Base-by-base conservation (phyloP, 495 filamentous ascomycete genomes). In the Penicillium arizonense region DNA sequence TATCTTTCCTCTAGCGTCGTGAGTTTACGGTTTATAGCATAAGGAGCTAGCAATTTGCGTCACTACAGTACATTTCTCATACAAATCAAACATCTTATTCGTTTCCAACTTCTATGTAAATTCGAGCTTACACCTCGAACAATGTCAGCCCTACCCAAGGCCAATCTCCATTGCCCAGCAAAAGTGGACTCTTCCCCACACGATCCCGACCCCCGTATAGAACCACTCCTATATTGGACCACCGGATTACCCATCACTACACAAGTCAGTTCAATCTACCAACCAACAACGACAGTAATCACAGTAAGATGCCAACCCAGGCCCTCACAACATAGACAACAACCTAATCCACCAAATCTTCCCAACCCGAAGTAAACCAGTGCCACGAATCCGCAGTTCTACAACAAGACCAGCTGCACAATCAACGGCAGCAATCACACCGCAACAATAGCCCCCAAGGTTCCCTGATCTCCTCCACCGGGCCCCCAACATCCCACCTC, bases 371-470 rank as follows among this genome's bases (percentile, higher is more conserved):
- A 38, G 33, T 45, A 36, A 45, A 7, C 13, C 34, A 51, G 2
- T n/a, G 58, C 62, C 30, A 55, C 61, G n/a, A 41, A 41, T 54
- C 37, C 50, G 55, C 14, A 63, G 56, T 50, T 79, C 42, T 80
- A 79, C 59, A 83, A 81, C 64, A 80, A 73, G 71, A 69, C 69
- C 30, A 77, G 80, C 14, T 83, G 78, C 55, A 71, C 74, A 11
- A 70, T 81, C 26, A 75, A 75, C 12, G 78, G 77, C 2, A 73
- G 69, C 37, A 55, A 60, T 26, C 79, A 82, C 45, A 64, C 71
- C 0, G 72, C 77, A 13, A 72, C 71, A 33, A 65, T n/a, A 82
- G 78, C 56, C 75, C 77, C 18, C 60, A 58, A 58, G 59, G 59
- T 30, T 58, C 74, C 2, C 67, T 76, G 14, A 42, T 59, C 2